Base-by-base conservation (phyloP, 768 basidiomycete genomes). In the Ramaria sp. region DNA sequence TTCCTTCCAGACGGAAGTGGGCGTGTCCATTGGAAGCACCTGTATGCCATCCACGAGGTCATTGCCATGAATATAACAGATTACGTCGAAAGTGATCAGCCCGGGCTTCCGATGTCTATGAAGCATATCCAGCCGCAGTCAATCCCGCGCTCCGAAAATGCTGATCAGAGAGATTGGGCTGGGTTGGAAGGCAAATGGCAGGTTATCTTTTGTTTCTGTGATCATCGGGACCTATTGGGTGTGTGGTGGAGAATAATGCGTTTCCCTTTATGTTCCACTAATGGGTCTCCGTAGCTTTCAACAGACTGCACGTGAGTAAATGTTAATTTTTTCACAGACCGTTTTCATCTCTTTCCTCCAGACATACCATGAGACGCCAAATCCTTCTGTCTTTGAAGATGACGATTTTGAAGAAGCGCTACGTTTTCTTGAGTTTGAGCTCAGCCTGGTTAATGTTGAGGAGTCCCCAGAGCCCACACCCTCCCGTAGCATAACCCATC, bases 191-290 rank as follows among this genome's bases (percentile, higher is more conserved):
- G 84, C 0, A 30, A 65, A 15, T 87, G 85, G 85, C 66, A 69
- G 3, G 73, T 79, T 12, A 73, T 77, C n/a, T 85, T 84, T 61
- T 79, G 76, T 50, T 87, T 83, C 61, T 74, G 77, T 50, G 83
- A 87, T 62, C 83, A 87, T 61, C 67, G 81, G 5, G 81, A 81
- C 45, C 71, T 87, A 36, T 60, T 83, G 39, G 66, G 83, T 86
- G 82, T 69, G 13, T 49, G n/a, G n/a, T n/a, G n/a, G n/a, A n/a
- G n/a, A 24, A 2, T 3, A 27, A 52, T 39, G 15, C 16, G 32
- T 32, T 13, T 25, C 30, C 27, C 16, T 25, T 25, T 3, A 9
- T 24, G n/a, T 52, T 5, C 5, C 18, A 18, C 38, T 52, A 12
- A 27, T n/a, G 39, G 4, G 12, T 55, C 44, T 2, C 10, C 10